A percentile compares a stretch with the other conserved stretches of the same genome.
These are phyloP conservation scores for Acacia melanoxylon DNA, from an alignment of 306 rosid genomes.

Conservation along the genomic window DNA sequence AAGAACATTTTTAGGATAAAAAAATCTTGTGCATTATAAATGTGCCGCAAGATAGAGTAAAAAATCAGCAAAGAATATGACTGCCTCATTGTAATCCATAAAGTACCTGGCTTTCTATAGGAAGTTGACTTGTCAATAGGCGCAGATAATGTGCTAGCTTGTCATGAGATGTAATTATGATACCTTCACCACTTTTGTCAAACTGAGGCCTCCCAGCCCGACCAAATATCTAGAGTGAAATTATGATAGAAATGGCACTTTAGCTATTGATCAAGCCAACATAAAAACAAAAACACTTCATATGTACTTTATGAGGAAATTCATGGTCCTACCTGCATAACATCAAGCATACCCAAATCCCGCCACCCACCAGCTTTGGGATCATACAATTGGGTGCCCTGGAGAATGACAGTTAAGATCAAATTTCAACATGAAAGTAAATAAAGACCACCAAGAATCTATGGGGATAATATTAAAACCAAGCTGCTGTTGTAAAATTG, in stretches of 20 bases:
- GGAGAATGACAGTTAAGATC: slow-evolving; percentile 31
- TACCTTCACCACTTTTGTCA: slow-evolving; percentile 98
- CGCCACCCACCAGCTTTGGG: slow-evolving; percentile 99
- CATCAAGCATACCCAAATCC: slow-evolving; percentile 99
- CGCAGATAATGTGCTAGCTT: slow-evolving; percentile 89
- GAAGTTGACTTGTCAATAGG: slow-evolving; percentile 89
- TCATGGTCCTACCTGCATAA: slow-evolving; percentile 75
- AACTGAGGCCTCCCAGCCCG: slow-evolving; percentile 99
- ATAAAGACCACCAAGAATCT: slow-evolving; percentile 18
- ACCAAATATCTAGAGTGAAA: slow-evolving; percentile 73
- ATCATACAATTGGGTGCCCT: slow-evolving; percentile 98
- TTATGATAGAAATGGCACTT: slow-evolving; percentile 31
- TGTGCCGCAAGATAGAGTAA: slow-evolving; percentile 13
- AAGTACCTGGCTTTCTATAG: slow-evolving; percentile 95
- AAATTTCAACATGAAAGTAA: slow-evolving; percentile 24
- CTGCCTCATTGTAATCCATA: slow-evolving; percentile 8
- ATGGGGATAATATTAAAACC: background rate
- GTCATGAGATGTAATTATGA: slow-evolving; percentile 93
- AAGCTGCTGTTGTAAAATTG: slow-evolving; percentile 18
- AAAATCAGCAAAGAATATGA: slow-evolving; percentile 21
- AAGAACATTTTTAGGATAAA: slow-evolving; percentile 4
- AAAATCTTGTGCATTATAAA: slow-evolving; percentile 13
- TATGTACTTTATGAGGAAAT: slow-evolving; percentile 20
- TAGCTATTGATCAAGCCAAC: background rate
- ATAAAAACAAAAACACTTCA: slow-evolving; percentile 16